phyloP scores from a whole-genome alignment of 2,329 filamentous ascomycete species.

The Aspergillus sp. region DNA sequence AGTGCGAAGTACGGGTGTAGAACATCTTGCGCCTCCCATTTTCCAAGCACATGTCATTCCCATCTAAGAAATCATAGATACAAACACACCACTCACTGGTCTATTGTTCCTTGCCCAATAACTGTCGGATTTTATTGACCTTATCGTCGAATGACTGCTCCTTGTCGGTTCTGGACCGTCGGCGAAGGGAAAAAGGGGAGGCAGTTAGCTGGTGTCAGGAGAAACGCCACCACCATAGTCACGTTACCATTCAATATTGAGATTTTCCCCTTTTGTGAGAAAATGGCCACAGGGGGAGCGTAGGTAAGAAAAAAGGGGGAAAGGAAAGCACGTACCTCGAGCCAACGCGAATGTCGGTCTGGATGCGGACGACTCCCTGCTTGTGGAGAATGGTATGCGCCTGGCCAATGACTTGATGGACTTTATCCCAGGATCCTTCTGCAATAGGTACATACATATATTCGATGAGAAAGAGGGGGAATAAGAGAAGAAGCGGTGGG shows the following conservation, averaged over 20 bases:
- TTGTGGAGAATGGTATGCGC: conserved; percentile 76
- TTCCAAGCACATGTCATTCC: neutral
- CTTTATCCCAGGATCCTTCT: conserved; percentile 91
- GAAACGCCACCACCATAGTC: neutral
- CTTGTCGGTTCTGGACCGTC: conserved; percentile 72
- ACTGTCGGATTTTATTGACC: conserved; percentile 60
- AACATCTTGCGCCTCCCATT: too few species aligned
- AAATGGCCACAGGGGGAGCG: neutral
- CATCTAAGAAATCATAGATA: neutral
- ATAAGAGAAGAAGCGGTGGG: conserved; percentile 5
- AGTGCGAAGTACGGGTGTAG: neutral
- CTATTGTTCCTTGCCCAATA: conserved; percentile 42
- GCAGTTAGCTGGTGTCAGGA: conserved; percentile 17
- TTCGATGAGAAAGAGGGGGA: neutral
- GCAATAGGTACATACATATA: conserved; percentile 1
- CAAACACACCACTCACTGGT: neutral
- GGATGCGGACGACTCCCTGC: conserved; percentile 76
- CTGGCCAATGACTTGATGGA: conserved; percentile 82
- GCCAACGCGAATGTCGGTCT: conserved; percentile 84
- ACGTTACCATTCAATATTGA: too few species aligned
- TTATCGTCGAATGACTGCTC: conserved; percentile 78
- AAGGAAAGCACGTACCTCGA: conserved; percentile 57
- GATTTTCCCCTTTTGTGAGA: too few species aligned
- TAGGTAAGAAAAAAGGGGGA: neutral
- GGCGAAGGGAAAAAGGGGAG: neutral